These are phyloP conservation scores for Elaeis oleifera DNA, from an alignment of 202 grass and related monocot genomes.

Conservation along the genomic window DNA sequence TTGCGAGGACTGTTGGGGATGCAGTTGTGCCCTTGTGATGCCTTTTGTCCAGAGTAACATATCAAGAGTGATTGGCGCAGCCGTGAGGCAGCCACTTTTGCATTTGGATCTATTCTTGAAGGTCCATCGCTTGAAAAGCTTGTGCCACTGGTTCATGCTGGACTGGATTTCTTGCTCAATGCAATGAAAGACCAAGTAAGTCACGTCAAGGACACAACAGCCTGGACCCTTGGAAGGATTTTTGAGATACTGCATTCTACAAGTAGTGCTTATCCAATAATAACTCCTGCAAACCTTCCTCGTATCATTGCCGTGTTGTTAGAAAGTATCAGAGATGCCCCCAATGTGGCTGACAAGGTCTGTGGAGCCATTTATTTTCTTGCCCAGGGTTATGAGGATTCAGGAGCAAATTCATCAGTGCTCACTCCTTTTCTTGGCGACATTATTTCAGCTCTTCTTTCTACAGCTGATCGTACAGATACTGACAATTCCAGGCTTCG, in stretches of 20 bases:
- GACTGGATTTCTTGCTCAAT: conserved; percentile 67
- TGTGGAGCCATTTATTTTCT: conserved; percentile 91
- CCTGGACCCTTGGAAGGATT: conserved; percentile 80
- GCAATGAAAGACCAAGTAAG: conserved; percentile 60
- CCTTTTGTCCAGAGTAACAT: conserved; percentile 70
- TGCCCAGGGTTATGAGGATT: conserved; percentile 70
- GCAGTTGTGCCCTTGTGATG: conserved; percentile 72
- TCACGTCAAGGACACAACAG: conserved; percentile 66
- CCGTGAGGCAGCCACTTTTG: conserved; percentile 66
- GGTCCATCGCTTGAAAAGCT: conserved; percentile 67
- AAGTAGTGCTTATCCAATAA: conserved; percentile 46
- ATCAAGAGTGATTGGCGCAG: conserved; percentile 51
- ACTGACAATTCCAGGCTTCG: conserved; percentile 54
- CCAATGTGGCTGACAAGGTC: conserved; percentile 88
- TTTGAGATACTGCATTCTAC: conserved; percentile 79
- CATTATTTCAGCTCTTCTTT: conserved; percentile 61
- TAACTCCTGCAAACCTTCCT: conserved; percentile 67
- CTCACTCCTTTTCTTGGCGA: conserved; percentile 77
- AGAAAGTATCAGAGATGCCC: conserved; percentile 68
- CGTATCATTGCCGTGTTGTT: conserved; percentile 66
- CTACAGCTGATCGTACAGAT: conserved; percentile 57
- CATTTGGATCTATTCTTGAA: conserved; percentile 79
- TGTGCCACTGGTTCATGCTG: conserved; percentile 41
- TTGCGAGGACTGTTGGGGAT: conserved; percentile 66
- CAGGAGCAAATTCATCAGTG: conserved; percentile 32